Conservation (phyloP, 495 filamentous ascomycete genomes). For the Cercophora newfieldiana region DNA sequence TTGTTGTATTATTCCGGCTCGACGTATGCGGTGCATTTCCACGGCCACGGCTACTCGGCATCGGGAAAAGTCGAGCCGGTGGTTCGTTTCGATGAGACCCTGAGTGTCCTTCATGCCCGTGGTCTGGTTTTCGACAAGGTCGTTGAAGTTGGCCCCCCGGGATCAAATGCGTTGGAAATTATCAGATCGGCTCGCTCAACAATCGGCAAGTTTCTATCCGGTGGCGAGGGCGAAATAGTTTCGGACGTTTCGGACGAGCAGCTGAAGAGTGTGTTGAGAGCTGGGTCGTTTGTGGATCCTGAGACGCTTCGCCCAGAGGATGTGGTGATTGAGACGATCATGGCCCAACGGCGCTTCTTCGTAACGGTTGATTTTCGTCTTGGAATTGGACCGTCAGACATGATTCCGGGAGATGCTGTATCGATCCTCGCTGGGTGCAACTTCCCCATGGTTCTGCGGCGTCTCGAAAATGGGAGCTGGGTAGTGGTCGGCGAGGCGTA, state of each 20-base stretch:
- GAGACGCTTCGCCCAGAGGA: not conserved
- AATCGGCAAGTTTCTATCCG: too few species aligned
- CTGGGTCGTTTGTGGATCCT: not conserved
- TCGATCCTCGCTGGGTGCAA: not conserved
- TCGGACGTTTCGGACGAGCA: not conserved
- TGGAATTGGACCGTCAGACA: not conserved
- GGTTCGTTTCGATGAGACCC: not conserved
- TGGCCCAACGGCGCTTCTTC: not conserved
- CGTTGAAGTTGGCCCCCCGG: not conserved
- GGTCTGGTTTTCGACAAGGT: not conserved
- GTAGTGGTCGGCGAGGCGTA: not conserved
- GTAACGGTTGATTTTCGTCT: not conserved
- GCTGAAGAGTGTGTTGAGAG: not conserved
- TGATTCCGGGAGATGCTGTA: not conserved
- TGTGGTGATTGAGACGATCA: not conserved
- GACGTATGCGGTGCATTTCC: not conserved
- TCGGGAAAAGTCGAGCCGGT: not conserved
- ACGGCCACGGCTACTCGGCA: conserved; percentile 1
- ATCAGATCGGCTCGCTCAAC: not conserved
- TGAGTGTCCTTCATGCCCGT: not conserved
- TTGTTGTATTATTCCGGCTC: not conserved
- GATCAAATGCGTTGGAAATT: not conserved
- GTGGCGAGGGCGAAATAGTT: too few species aligned
- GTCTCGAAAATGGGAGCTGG: not conserved
- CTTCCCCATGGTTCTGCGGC: not conserved